Percentiles rank a stretch among this genome's conserved stretches.
phyloP scores from a whole-genome alignment of 495 filamentous ascomycete species.

The Penicillium subrubescens region DNA sequence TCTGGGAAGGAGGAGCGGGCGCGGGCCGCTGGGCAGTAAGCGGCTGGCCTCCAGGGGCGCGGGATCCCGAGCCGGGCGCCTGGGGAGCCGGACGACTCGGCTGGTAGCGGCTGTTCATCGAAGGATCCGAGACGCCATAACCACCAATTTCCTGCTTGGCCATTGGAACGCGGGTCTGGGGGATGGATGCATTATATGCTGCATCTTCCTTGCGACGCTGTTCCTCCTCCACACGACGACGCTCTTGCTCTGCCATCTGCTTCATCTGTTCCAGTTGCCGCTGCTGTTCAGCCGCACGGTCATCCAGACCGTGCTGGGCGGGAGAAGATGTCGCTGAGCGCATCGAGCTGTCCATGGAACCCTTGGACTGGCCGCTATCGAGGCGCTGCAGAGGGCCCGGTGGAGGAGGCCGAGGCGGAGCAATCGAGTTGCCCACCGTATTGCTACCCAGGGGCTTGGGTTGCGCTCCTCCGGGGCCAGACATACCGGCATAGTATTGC shows the following conservation, averaged over 20 bases:
- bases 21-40: constrained; percentile 59
- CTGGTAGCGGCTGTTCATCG: constrained; percentile 71
- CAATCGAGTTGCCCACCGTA: constrained; percentile 66
- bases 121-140: constrained; percentile 52
- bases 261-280: constrained; percentile 51
- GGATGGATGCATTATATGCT: constrained; percentile 83
- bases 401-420: constrained; percentile 72
- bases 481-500: constrained; percentile 70
- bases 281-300: constrained; percentile 44
- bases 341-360: constrained; percentile 29
- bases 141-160: constrained; percentile 89
- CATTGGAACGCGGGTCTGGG: constrained; percentile 70
- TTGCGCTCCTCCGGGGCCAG: constrained; percentile 54
- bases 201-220: constrained; percentile 67
- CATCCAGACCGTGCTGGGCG: constrained; percentile 35
- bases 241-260: constrained; percentile 52
- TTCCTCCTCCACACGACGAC: constrained; percentile 55
- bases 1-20: constrained; percentile 54
- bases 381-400: constrained; percentile 54
- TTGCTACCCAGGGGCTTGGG: constrained; percentile 35
- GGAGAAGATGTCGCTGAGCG: constrained; percentile 44
- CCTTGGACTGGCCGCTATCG: constrained; percentile 41
- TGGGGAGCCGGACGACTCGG: constrained; percentile 68
- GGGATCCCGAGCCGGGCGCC: constrained; percentile 47
- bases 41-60: constrained; percentile 42